Evolutionary conservation across 2,329 filamentous ascomycete genomes (phyloP).

Genomic region (Trichoderma aggressivum): DNA sequence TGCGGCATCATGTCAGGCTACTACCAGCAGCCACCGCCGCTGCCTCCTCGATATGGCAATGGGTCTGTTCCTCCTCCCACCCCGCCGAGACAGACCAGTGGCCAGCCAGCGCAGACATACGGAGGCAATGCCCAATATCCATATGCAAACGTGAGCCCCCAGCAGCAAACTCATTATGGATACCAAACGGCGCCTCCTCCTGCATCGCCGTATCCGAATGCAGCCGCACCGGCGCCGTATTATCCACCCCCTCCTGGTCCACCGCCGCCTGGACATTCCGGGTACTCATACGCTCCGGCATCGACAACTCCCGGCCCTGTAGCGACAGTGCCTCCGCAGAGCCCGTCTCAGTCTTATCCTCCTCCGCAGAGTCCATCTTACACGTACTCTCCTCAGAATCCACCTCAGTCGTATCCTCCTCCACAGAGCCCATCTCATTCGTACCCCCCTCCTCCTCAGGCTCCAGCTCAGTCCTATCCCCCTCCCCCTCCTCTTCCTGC

Average conservation of each 20-base stretch:
- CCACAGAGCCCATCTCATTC: neutral
- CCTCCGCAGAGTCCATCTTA: neutral
- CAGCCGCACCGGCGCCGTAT: neutral
- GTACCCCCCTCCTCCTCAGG: neutral
- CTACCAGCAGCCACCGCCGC: conserved; percentile 6
- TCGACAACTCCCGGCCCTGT: neutral
- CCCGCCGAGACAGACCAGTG: neutral
- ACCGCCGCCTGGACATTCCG: neutral
- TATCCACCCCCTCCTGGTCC: conserved; percentile 11
- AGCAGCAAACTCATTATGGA: neutral
- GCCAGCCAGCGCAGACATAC: neutral
- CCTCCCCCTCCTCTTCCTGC: neutral
- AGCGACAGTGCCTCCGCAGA: neutral
- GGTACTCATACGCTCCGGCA: neutral
- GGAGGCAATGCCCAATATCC: neutral
- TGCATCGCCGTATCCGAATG: neutral
- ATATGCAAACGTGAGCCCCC: neutral
- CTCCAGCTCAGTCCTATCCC: neutral
- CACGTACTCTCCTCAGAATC: neutral
- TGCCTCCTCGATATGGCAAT: conserved; percentile 7
- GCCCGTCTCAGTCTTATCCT: neutral
- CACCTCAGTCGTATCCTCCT: neutral
- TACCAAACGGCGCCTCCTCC: neutral
- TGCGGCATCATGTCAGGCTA: conserved; percentile 3
- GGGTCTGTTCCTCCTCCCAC: neutral